A percentile compares a stretch with the other conserved stretches of the same genome.
These are phyloP conservation scores for Trichoderma semiorbis DNA, from an alignment of 2,329 filamentous ascomycete genomes.

Conservation along the genomic window DNA sequence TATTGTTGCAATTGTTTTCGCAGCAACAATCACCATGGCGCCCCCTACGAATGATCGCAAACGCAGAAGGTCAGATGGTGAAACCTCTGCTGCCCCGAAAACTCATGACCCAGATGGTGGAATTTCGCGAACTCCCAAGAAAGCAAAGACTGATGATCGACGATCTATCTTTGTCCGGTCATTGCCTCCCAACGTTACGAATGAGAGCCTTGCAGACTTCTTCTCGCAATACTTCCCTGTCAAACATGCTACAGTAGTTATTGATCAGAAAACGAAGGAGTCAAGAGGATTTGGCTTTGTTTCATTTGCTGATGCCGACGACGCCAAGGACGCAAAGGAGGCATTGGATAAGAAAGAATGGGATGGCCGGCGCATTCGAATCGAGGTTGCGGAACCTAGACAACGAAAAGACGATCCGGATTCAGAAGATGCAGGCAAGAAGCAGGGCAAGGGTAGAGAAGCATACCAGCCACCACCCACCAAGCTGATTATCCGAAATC, in stretches of 20 bases:
- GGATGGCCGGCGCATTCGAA: conserved; percentile 74
- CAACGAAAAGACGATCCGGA: conserved; percentile 59
- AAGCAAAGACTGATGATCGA: conserved; percentile 56
- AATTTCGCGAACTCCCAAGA: conserved; percentile 44
- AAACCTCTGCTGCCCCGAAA: conserved; percentile 29
- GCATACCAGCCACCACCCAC: conserved; percentile 62
- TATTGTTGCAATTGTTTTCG: neutral
- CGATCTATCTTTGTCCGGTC: conserved; percentile 88
- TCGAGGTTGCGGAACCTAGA: conserved; percentile 85
- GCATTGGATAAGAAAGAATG: conserved; percentile 77
- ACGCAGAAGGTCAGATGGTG: conserved; percentile 34
- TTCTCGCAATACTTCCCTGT: conserved; percentile 94
- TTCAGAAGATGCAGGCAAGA: conserved; percentile 38
- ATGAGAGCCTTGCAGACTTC: conserved; percentile 76
- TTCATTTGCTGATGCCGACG: conserved; percentile 90
- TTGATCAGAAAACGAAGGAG: conserved; percentile 78
- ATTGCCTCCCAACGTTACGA: conserved; percentile 73
- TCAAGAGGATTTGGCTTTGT: conserved; percentile 96
- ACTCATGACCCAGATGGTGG: conserved; percentile 33
- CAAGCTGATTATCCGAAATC: conserved; percentile 83
- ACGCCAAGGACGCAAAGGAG: conserved; percentile 75
- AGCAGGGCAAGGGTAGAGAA: conserved; percentile 52
- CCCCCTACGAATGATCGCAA: conserved; percentile 33
- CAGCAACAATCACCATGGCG: conserved; percentile 26
- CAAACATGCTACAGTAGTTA: conserved; percentile 91